phyloP scores from a whole-genome alignment of 495 filamentous ascomycete species.

The Hypoxylon trugodes region DNA sequence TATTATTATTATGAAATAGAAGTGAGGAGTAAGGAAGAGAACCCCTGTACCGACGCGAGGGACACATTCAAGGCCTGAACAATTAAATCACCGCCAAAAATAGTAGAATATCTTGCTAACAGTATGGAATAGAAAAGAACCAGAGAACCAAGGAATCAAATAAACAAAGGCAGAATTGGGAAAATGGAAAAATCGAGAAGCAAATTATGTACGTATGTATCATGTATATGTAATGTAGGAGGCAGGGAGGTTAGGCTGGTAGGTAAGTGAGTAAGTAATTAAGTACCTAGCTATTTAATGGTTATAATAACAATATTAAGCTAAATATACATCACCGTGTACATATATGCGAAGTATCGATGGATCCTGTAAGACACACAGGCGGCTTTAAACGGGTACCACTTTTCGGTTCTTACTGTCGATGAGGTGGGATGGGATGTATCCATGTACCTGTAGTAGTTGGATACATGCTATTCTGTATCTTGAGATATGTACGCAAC shows the following conservation, averaged over 20 bases:
- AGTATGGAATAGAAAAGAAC: too few species aligned
- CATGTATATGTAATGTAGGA: too few species aligned
- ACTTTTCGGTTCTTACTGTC: too few species aligned
- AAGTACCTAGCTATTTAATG: too few species aligned
- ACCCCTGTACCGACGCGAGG: conserved; percentile 26
- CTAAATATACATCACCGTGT: conserved; percentile 5
- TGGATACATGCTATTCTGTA: not conserved
- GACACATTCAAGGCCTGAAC: conserved; percentile 6
- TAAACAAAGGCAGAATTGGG: conserved; percentile 8
- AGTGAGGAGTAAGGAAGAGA: not conserved
- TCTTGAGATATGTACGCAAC: not conserved
- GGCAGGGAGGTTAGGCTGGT: not conserved
- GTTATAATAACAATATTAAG: too few species aligned
- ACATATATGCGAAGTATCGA: too few species aligned
- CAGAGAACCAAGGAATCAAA: not conserved
- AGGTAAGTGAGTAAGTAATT: too few species aligned
- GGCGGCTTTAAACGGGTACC: conserved; percentile 1
- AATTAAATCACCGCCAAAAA: not conserved
- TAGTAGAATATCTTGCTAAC: not conserved
- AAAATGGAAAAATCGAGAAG: not conserved
- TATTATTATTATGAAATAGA: too few species aligned
- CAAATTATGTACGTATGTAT: too few species aligned
- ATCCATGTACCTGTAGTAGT: too few species aligned
- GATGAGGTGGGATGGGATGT: too few species aligned
- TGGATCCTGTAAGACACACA: conserved; percentile 1